Percentiles rank a stretch among this genome's conserved stretches.
These are phyloP conservation scores for Fusarium nematophilum DNA, from an alignment of 2,329 filamentous ascomycete genomes.

Conservation along the genomic window DNA sequence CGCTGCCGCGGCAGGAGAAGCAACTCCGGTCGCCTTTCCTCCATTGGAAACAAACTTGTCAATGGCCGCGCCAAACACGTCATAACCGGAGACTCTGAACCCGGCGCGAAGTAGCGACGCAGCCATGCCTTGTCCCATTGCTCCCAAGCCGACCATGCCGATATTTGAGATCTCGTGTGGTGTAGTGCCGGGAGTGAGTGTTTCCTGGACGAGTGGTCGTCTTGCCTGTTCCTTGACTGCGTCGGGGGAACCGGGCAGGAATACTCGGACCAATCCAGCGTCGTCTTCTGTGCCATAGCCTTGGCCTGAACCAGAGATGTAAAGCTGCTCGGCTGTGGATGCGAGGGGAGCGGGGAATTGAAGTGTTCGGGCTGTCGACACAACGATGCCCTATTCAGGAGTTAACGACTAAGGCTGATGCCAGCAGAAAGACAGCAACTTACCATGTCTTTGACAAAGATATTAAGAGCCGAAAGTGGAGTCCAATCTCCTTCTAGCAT, in stretches of 20 bases:
- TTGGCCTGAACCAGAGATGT: slow-evolving; percentile 42
- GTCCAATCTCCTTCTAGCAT: slow-evolving; percentile 60
- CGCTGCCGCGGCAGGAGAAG: slow-evolving; percentile 45
- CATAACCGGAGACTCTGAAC: slow-evolving; percentile 49
- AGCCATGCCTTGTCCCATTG: slow-evolving; percentile 55
- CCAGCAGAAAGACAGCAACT: slow-evolving; percentile 7
- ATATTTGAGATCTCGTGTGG: slow-evolving; percentile 45
- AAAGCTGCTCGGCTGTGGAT: slow-evolving; percentile 49
- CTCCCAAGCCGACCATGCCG: slow-evolving; percentile 51
- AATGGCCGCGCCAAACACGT: slow-evolving; percentile 45
- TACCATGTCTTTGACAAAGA: slow-evolving; percentile 52
- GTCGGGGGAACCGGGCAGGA: slow-evolving; percentile 28
- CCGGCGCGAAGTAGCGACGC: slow-evolving; percentile 47
- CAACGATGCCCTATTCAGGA: slow-evolving; percentile 34
- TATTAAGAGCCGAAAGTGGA: slow-evolving; percentile 49
- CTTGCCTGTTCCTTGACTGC: slow-evolving; percentile 30
- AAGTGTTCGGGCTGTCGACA: slow-evolving; percentile 42
- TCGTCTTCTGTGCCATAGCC: slow-evolving; percentile 46
- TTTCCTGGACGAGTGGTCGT: background rate
- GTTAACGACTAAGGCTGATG: background rate
- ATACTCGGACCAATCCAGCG: slow-evolving; percentile 44
- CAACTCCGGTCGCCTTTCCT: slow-evolving; percentile 37
- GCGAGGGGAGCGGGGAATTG: slow-evolving; percentile 52
- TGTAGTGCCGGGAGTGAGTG: slow-evolving; percentile 33
- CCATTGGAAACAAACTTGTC: slow-evolving; percentile 44